Evolutionary conservation across 2,329 filamentous ascomycete genomes (phyloP), one percentile per base, ranked within the genome.

Genomic region (Fusarium penzigii): DNA sequence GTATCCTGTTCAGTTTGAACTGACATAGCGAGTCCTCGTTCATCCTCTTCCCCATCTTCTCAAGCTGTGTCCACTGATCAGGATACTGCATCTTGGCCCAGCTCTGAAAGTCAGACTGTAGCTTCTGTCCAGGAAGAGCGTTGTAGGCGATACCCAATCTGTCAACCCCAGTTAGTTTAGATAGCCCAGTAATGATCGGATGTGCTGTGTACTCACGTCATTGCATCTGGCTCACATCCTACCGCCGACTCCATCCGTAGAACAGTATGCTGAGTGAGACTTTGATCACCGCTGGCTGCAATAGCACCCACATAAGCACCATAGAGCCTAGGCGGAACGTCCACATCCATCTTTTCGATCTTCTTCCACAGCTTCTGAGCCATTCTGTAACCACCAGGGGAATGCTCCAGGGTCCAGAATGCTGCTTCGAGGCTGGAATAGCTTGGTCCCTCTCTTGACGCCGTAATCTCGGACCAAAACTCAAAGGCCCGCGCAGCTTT

Each of bases 381-480:
- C 56, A 79, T 79, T 17, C 73, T 76, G 70, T 86, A 77, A 59
- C 87, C 76, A 65, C 77, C 77, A 2, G 81, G 78, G 53, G 76
- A 77, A 55, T 75, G 76, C 68, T 95, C 87, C 68, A 92, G 93
- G 1, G 87, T 83, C 61, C 87, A 86, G 62, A 99, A 90, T 3
- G 92, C 87, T 34, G 94, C 87, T 42, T 87, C 84, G 38, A 99
- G 80, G 55, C 87, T 92, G 55, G 84, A 82, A 63, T 94, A 91
- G 2, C 87, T 88, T 0, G 94, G 94, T 0, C 94, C 94, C 70
- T 97, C 92, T n/a, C 80, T 78, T 0, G 87, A 91, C 50, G 84
- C 81, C n/a, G 87, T 85, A 51, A 99, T 92, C 44, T 95, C 85
- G 49, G 85, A 78, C 91, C 92, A 97, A 66, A 91, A 90, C 44